These are phyloP conservation scores for Tuber calosporum DNA, from an alignment of 495 filamentous ascomycete genomes.

Conservation along the genomic window DNA sequence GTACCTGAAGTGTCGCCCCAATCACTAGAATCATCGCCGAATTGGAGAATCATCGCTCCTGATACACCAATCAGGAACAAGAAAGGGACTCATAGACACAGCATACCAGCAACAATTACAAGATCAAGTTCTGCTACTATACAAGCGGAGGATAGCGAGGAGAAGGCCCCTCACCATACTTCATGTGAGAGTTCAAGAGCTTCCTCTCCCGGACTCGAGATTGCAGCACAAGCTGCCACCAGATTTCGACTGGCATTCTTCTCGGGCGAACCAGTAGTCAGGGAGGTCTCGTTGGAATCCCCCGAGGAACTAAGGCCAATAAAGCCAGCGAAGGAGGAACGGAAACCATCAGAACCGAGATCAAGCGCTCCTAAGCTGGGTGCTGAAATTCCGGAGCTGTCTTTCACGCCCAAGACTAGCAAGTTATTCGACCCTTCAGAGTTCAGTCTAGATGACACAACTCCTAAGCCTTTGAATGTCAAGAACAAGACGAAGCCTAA, in stretches of 20 bases:
- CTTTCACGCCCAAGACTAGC: constrained; percentile 30
- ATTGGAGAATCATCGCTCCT: constrained; percentile 37
- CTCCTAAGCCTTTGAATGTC: constrained; percentile 38
- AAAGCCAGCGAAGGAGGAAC: constrained; percentile 11
- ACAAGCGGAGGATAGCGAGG: constrained; percentile 21
- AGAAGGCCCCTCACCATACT: constrained; percentile 4
- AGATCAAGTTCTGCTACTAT: constrained; percentile 21
- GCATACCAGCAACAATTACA: constrained; percentile 26
- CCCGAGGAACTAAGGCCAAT: constrained; percentile 15
- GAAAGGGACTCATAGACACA: constrained; percentile 5
- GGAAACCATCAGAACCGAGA: constrained; percentile 16
- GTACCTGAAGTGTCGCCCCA: constrained; percentile 19
- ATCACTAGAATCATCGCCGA: constrained; percentile 29
- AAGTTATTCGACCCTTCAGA: constrained; percentile 22
- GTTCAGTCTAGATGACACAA: constrained; percentile 31
- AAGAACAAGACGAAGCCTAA: constrained; percentile 35
- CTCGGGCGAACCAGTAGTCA: constrained; percentile 23
- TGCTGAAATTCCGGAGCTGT: constrained; percentile 31
- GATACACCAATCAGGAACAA: constrained; percentile 28
- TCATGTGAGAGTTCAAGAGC: constrained; percentile 22
- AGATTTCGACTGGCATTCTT: constrained; percentile 29
- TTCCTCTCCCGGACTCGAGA: constrained; percentile 30
- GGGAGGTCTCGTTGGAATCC: constrained; percentile 13
- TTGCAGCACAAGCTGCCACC: constrained; percentile 33
- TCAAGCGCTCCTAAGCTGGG: constrained; percentile 23